Evolutionary conservation across 768 basidiomycete species (phyloP), one percentile per base, ranked within the genome.

Genomic region (Podaxis sp.): DNA sequence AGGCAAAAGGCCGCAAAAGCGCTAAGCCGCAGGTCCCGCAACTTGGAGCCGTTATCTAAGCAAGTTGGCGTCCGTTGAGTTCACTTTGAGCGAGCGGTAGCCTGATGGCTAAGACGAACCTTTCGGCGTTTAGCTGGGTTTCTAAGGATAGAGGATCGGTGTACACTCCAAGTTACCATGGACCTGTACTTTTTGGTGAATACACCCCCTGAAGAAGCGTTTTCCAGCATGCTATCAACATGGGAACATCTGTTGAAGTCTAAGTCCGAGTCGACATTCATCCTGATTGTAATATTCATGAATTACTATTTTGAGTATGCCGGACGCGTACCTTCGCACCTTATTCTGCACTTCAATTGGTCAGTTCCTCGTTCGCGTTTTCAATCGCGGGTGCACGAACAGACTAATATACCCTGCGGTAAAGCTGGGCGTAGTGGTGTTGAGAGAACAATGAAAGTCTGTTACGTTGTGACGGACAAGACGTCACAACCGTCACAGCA

Each of bases 1-100:
- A 94, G 2, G 82, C 86, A 68, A 89, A 87, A 0, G 92, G 89
- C 24, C 90, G 79, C 1, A 84, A 76, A 30, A 92, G 76, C 1
- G 84, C 69, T 1, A 79, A 56, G 8, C 76, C 73, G 69, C 92
- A 94, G 12, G 77, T 80, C 8, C 81, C 83, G 69, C 92, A 93
- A 2, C 80, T 74, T 11, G 92, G 92, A 17, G 80, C 77, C 3
- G 88, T 69, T 52, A 76, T 69, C 76, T 78, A 73, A 17, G n/a
- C 44, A 19, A 46, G 44, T 19, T 6, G 17, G 44, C n/a, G n/a
- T 46, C 19, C 52, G 42, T 28, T 46, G 30, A 59, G 42, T 11
- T 13, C 40, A 22, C 17, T 38, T 46, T 38, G 42, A 24, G 49
- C 59, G 59, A 36, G 64, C 19, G 4, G 46, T 28, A 17, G 36